Base-by-base conservation (phyloP, 1,284 basidiomycete species). In the Pascua sp. region DNA sequence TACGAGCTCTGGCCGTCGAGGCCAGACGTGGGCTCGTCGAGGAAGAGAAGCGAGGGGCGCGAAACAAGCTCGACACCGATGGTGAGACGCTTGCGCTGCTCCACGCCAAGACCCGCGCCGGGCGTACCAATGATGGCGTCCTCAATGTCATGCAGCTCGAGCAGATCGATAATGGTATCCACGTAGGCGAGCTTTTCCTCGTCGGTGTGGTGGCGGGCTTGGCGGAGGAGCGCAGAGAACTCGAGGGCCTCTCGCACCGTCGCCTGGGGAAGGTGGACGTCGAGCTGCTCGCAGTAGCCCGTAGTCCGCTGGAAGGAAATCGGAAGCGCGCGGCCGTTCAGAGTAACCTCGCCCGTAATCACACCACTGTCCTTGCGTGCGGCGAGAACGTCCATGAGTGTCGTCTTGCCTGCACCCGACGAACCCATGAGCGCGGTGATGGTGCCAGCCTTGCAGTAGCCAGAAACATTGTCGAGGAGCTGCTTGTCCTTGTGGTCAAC, bases 151-250 rank as follows among this genome's bases (percentile, higher is more conserved):
- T 76, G 69, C 51, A 82, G 67, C 63, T 81, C 80, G 46, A 83
- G 77, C 8, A 83, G 69, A 48, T 80, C 78, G 64, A 83, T 78
- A 42, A 82, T 80, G 24, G 78, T 76, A 55, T 83, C 79, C 51
- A 81, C 81, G 66, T 81, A 82, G 17, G 74, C 78, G 49, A 81
- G 72, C 70, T 81, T 81, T 42, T 82, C 80, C 60, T 78, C 80
- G 24, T 81, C 73, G 0, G 88, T 79, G 1, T 89, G 82, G 5
- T 79, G 79, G 5, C 80, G 74, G 0, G 89, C 87, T 67, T 94
- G 91, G 16, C 91, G 85, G 10, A 94, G 78, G 60, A 85, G 82
- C 0, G 91, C 91, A 1, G 88, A 90, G 77, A 94, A 91, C 38
- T 85, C 77, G 0, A 95, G 77, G 0, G 91, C 88, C 68, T 95